Conservation (phyloP, 176 grass and related monocot species). For the Hsuehochloa calcarea region DNA sequence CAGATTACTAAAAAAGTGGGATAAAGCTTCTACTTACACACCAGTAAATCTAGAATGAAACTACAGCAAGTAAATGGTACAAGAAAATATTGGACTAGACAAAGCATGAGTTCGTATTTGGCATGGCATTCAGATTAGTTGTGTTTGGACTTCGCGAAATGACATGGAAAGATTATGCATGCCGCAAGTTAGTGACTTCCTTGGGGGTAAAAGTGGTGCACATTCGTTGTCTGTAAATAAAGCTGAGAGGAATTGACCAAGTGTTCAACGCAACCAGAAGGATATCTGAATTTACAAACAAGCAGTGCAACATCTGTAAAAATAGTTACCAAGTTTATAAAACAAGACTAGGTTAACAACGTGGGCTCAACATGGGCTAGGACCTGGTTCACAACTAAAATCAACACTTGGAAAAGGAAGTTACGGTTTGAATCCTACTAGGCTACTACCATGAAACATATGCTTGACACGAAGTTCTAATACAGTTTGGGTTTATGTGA, state of each 20-base stretch:
- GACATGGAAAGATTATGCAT: neutral
- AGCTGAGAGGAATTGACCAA: constrained; percentile 12
- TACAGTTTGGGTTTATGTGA: neutral
- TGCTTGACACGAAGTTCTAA: neutral
- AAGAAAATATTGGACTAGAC: neutral
- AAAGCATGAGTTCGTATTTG: neutral
- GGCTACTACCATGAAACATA: neutral
- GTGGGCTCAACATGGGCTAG: neutral
- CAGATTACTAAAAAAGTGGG: neutral
- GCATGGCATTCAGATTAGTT: neutral
- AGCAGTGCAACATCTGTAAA: constrained; percentile 5
- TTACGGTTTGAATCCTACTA: neutral
- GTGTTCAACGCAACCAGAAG: neutral
- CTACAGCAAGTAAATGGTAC: neutral
- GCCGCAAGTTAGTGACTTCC: constrained; percentile 1
- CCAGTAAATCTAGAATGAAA: neutral
- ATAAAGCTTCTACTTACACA: neutral
- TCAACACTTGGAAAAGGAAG: neutral
- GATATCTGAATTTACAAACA: neutral
- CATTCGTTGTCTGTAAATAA: neutral
- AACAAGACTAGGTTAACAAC: neutral
- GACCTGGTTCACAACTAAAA: neutral
- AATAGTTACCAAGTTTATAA: constrained; percentile 3
- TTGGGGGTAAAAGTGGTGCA: neutral
- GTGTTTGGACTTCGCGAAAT: neutral